Conservation (phyloP, 2,329 filamentous ascomycete species). For the Pseudogymnoascus verrucosus region DNA sequence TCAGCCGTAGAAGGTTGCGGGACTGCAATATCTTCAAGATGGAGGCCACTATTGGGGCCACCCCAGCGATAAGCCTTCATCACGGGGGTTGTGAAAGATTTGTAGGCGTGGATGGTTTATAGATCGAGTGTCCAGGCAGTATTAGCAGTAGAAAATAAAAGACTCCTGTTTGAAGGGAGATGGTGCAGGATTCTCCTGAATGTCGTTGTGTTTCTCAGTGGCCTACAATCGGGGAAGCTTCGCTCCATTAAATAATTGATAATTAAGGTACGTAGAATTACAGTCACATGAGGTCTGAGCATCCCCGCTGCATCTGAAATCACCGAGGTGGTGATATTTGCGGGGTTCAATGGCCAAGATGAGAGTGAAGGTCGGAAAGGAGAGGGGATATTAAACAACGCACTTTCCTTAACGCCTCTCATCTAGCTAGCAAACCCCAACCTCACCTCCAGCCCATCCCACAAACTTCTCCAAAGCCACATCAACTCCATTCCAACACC, state of each 20-base stretch:
- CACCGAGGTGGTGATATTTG: not conserved
- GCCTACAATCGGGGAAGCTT: not conserved
- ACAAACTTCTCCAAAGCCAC: too few species aligned
- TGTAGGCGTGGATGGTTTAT: not conserved
- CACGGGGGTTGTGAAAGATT: not conserved
- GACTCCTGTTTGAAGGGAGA: not conserved
- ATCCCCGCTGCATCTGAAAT: not conserved
- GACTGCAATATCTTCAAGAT: not conserved
- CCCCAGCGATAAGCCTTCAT: not conserved
- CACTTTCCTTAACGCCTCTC: too few species aligned
- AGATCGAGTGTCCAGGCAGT: not conserved
- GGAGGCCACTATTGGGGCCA: not conserved
- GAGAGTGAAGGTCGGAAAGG: not conserved
- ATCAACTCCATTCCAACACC: too few species aligned
- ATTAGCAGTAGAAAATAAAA: not conserved
- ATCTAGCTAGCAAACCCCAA: too few species aligned
- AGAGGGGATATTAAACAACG: not conserved
- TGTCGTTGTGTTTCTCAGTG: not conserved
- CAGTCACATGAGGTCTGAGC: not conserved
- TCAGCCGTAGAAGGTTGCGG: constrained; percentile 8
- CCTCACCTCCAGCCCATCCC: too few species aligned
- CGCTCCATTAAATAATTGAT: not conserved
- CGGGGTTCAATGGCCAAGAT: not conserved
- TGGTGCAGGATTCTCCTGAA: not conserved
- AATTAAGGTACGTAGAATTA: not conserved